Evolutionary conservation across 2,329 filamentous ascomycete genomes (phyloP).

Genomic region (Myrmaecium sp.): DNA sequence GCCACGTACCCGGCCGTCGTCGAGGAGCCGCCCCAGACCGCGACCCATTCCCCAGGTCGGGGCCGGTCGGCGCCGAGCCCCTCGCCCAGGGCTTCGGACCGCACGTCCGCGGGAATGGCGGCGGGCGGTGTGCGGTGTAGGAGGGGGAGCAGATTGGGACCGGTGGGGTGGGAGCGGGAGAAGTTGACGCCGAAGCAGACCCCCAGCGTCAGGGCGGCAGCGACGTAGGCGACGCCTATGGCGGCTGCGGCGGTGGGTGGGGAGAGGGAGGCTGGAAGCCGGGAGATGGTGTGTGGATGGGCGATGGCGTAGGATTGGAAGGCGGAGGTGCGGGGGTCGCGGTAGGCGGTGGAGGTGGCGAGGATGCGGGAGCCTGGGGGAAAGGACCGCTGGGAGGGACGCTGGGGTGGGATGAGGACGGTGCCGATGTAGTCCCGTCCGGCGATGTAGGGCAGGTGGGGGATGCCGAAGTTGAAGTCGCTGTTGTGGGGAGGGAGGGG

Average conservation of each 20-base stretch:
- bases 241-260: constrained; percentile 39
- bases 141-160: constrained; percentile 42
- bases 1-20: constrained; percentile 50
- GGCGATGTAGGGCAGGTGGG: constrained; percentile 49
- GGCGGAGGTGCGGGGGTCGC: constrained; percentile 53
- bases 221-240: constrained; percentile 55
- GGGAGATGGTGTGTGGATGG: constrained; percentile 46
- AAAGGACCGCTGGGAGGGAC: constrained; percentile 30
- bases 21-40: constrained; percentile 58
- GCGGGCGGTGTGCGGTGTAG: constrained; percentile 31
- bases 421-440: constrained; percentile 53
- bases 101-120: constrained; percentile 42
- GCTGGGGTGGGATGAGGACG: constrained; percentile 33
- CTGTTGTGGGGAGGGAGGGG: constrained; percentile 1
- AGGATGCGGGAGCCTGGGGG: constrained; percentile 20
- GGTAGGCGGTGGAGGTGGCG: constrained; percentile 58
- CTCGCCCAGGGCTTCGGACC: constrained; percentile 42
- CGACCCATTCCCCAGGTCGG: constrained; percentile 48
- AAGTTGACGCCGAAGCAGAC: constrained; percentile 57
- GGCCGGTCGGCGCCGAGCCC: constrained; percentile 37
- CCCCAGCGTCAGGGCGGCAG: constrained; percentile 47
- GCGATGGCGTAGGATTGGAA: constrained; percentile 55
- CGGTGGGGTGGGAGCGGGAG: constrained; percentile 23
- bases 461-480: constrained; percentile 55
- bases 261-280: constrained; percentile 37